These are phyloP conservation scores for Auxenochlorella protothecoides DNA, from an alignment of 139 green algal genomes.

Conservation along the genomic window DNA sequence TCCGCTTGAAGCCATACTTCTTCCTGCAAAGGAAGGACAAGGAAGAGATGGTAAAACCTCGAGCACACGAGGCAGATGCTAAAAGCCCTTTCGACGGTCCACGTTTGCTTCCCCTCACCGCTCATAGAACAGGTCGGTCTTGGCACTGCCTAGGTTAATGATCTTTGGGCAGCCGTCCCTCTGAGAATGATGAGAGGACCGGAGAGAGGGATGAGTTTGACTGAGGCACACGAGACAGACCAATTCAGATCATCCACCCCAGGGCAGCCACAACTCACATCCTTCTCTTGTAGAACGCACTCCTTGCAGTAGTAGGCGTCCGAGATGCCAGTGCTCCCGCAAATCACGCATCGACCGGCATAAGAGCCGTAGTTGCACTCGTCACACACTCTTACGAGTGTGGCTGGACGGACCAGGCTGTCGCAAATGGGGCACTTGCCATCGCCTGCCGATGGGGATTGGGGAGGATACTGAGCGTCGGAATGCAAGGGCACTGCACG, in stretches of 20 bases:
- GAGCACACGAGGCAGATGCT: no score
- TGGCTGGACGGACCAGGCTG: slow-evolving; percentile 88
- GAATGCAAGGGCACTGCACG: not conserved
- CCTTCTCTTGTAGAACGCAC: slow-evolving; percentile 95
- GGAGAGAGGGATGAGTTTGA: slow-evolving; percentile 4
- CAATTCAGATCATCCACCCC: not conserved
- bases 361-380: slow-evolving; percentile 98
- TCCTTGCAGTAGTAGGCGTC: slow-evolving; percentile 99
- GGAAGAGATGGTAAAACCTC: not conserved
- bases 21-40: slow-evolving; percentile 24
- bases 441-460: slow-evolving; percentile 48
- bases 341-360: slow-evolving; percentile 94
- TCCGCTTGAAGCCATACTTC: slow-evolving; percentile 59
- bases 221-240: not conserved
- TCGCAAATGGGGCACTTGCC: slow-evolving; percentile 97
- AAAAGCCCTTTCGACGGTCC: not conserved
- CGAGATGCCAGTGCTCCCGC: slow-evolving; percentile 82
- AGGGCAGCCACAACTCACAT: slow-evolving; percentile 43
- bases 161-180: slow-evolving; percentile 98
- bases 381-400: slow-evolving; percentile 95
- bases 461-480: not conserved
- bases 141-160: slow-evolving; percentile 92
- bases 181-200: slow-evolving; percentile 19
- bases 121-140: slow-evolving; percentile 89
- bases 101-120: not conserved